phyloP scores from a whole-genome alignment of 768 basidiomycete species.

The Piloderma croceum region DNA sequence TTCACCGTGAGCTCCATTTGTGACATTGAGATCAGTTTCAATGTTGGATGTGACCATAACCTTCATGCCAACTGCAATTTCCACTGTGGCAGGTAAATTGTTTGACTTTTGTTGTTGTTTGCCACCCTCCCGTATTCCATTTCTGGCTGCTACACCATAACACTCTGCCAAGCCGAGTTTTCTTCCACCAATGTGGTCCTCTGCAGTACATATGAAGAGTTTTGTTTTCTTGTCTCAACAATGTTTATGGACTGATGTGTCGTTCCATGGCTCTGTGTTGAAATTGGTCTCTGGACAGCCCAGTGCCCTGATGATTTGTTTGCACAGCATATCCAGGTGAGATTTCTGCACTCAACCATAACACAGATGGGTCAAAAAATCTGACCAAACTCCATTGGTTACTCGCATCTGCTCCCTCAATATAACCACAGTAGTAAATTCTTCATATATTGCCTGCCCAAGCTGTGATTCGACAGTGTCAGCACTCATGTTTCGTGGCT shows the following conservation, averaged over 20 bases:
- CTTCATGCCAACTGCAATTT: conserved; percentile 30
- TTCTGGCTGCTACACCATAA: conserved; percentile 6
- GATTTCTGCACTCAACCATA: conserved; percentile 22
- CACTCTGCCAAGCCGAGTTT: conserved; percentile 9
- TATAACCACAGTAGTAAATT: conserved; percentile 30
- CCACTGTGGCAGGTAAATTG: conserved; percentile 14
- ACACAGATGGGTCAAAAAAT: conserved; percentile 24
- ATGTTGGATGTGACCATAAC: conserved; percentile 37
- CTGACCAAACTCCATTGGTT: conserved; percentile 24
- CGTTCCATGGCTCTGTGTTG: conserved; percentile 23
- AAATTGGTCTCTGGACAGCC: conserved; percentile 21
- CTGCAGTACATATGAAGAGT: conserved; percentile 25
- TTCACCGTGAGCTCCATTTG: conserved; percentile 31
- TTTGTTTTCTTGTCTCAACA: conserved; percentile 8
- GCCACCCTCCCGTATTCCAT: background rate
- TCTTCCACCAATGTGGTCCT: conserved; percentile 20
- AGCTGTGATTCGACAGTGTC: conserved; percentile 8
- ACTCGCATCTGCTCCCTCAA: conserved; percentile 33
- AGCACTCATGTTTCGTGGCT: conserved; percentile 6
- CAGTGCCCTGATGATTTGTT: conserved; percentile 12
- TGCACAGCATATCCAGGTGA: conserved; percentile 23
- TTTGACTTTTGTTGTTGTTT: background rate
- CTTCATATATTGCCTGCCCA: conserved; percentile 21
- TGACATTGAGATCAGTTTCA: conserved; percentile 35
- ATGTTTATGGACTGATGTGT: conserved; percentile 16